Percentiles rank a stretch among this genome's conserved stretches.
These are phyloP conservation scores for Krasilnikovozyma curviuscula DNA, from an alignment of 768 basidiomycete species.

Conservation along the genomic window DNA sequence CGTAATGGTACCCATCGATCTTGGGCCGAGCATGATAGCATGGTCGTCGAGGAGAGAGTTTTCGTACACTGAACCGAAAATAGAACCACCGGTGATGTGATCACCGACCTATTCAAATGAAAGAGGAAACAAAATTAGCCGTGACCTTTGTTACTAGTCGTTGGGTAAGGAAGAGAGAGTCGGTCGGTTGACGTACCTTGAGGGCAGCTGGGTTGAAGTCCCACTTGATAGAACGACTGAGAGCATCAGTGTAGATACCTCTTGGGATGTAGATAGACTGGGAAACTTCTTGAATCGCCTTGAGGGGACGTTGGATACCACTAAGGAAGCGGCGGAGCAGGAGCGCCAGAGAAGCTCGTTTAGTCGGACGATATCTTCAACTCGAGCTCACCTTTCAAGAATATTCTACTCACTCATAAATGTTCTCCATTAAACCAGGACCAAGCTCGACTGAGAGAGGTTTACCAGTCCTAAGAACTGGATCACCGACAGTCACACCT, in stretches of 20 bases:
- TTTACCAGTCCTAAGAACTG: conserved; percentile 90
- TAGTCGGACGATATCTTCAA: background rate
- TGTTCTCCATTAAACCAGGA: conserved; percentile 97
- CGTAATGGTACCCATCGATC: conserved; percentile 86
- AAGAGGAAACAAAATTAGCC: background rate
- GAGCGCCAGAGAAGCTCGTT: background rate
- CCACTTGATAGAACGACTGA: conserved; percentile 76
- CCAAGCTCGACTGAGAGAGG: conserved; percentile 94
- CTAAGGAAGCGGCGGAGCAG: background rate
- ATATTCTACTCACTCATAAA: conserved; percentile 43
- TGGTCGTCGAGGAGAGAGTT: conserved; percentile 92
- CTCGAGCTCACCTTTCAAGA: background rate
- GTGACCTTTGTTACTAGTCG: background rate
- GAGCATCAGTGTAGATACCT: conserved; percentile 91
- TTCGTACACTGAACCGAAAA: conserved; percentile 87
- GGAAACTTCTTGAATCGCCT: conserved; percentile 85
- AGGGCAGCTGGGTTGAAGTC: conserved; percentile 73
- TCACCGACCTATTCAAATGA: conserved; percentile 45
- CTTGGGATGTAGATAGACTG: conserved; percentile 96
- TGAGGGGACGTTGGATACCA: conserved; percentile 28
- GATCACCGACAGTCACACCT: conserved; percentile 95
- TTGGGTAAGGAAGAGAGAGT: conserved; percentile 1
- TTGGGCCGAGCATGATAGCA: conserved; percentile 88
- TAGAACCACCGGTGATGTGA: conserved; percentile 90
- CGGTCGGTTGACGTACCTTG: conserved; percentile 35